Evolutionary conservation across 2,329 filamentous ascomycete genomes (phyloP).

Genomic region (Cladophialophora carrionii): DNA sequence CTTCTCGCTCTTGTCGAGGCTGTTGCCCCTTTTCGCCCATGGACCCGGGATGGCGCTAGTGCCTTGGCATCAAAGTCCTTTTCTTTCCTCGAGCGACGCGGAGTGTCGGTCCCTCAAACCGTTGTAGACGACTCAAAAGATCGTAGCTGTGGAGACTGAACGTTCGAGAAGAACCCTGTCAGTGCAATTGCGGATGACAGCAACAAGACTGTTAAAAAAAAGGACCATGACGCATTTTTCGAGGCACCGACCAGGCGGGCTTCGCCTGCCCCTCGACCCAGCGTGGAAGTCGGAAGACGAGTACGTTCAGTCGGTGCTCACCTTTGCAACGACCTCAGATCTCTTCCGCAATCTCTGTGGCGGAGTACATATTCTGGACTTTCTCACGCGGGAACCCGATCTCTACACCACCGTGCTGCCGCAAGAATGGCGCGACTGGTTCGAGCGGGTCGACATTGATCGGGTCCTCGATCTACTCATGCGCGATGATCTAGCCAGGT

Average conservation of each 20-base stretch:
- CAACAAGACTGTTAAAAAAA: not conserved
- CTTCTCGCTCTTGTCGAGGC: not conserved
- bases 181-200: not conserved
- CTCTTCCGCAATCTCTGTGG: conserved; percentile 89
- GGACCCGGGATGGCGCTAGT: not conserved
- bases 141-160: not conserved
- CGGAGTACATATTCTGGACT: conserved; percentile 95
- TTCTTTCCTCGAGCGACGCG: not conserved
- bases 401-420: conserved; percentile 79
- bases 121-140: not conserved
- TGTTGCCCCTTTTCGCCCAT: not conserved
- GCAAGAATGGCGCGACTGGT: conserved; percentile 78
- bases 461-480: conserved; percentile 79
- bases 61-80: conserved; percentile 10
- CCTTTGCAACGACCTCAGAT: conserved; percentile 73
- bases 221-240: not conserved
- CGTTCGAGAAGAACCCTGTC: not conserved
- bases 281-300: conserved; percentile 72
- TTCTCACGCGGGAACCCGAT: conserved; percentile 83
- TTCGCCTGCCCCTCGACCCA: conserved; percentile 67
- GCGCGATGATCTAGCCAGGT: conserved; percentile 67
- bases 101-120: not conserved
- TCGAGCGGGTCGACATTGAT: conserved; percentile 71
- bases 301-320: conserved; percentile 77
- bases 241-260: not conserved